phyloP scores from a whole-genome alignment of 1,284 basidiomycete species.

The Ceratobasidium theobromae region DNA sequence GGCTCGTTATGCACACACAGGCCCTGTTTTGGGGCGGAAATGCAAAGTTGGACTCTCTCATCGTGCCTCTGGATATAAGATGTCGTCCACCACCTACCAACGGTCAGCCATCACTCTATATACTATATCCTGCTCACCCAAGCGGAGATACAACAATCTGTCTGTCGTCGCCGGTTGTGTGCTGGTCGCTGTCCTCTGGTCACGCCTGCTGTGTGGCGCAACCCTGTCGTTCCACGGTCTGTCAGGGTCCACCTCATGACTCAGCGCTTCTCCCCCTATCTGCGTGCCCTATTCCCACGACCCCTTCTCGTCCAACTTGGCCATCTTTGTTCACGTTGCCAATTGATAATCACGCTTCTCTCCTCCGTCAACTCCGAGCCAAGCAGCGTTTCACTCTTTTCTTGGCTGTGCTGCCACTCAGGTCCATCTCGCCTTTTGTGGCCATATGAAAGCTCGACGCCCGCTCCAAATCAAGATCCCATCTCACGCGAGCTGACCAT shows the following conservation, averaged over 20 bases:
- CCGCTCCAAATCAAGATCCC: too few relatives aligned
- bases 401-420: too few relatives aligned
- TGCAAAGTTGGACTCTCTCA: constrained; percentile 97
- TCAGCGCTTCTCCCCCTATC: background rate
- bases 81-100: background rate
- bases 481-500: too few relatives aligned
- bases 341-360: background rate
- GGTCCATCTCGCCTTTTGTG: too few relatives aligned
- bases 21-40: constrained; percentile 96
- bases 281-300: constrained; percentile 1
- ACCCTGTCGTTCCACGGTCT: background rate
- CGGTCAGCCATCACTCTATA: background rate
- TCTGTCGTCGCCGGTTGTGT: background rate
- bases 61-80: too few relatives aligned
- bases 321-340: background rate
- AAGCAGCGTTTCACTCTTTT: too few relatives aligned
- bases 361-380: too few relatives aligned
- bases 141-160: background rate
- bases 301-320: background rate
- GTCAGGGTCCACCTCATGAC: background rate
- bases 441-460: too few relatives aligned
- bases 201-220: background rate
- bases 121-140: background rate
- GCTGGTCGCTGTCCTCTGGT: background rate
- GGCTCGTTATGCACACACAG: constrained; percentile 90